Percentiles rank a stretch among this genome's conserved stretches.
These are phyloP conservation scores for Polymyxa betae DNA, from an alignment of 208 protist species.

Conservation along the genomic window DNA sequence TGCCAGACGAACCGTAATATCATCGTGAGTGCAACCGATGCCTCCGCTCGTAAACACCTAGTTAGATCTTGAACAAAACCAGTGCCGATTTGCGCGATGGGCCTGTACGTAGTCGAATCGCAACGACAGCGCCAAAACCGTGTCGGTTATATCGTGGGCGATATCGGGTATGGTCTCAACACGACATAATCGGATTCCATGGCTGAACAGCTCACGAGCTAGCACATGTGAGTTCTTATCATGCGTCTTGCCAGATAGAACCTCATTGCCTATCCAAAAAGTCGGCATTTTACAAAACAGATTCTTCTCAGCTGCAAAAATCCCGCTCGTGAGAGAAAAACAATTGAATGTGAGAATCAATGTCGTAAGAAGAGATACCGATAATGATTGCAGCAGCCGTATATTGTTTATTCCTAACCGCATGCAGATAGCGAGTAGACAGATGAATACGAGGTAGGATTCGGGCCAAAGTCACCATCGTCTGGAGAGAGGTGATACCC, in stretches of 20 bases:
- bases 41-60: slow-evolving; percentile 43
- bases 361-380: no score
- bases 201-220: neutral
- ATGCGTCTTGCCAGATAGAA: slow-evolving; percentile 33
- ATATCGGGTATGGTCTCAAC: slow-evolving; percentile 37
- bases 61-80: neutral
- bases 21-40: slow-evolving; percentile 27
- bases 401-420: no score
- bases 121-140: neutral
- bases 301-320: no score
- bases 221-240: slow-evolving; percentile 13
- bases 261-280: neutral
- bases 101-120: neutral
- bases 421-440: no score
- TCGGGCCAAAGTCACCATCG: no score
- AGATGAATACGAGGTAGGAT: no score
- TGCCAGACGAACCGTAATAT: slow-evolving; percentile 19
- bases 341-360: no score
- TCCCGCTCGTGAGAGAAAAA: no score
- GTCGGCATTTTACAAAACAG: no score
- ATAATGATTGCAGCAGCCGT: no score
- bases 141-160: neutral
- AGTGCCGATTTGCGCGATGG: neutral
- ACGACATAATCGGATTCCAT: neutral
- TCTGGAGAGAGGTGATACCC: no score